Evolutionary conservation across 148 eudicot genomes (phyloP).

Genomic region (Salicornia ramosissima): DNA sequence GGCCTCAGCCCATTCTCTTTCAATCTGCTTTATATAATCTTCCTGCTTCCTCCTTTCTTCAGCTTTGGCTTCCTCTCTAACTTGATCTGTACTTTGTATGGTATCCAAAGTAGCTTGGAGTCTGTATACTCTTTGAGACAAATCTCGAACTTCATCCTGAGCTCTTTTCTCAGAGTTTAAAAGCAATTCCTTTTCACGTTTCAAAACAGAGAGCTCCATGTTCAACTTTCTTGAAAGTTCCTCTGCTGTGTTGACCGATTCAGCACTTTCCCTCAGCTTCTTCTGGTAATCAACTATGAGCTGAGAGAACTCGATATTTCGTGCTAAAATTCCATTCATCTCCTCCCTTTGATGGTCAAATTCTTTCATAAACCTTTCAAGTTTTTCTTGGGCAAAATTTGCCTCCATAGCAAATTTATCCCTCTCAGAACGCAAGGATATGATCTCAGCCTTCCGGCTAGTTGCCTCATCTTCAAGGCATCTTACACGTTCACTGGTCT

Average conservation of each 20-base stretch:
- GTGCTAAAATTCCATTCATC: conserved; percentile 53
- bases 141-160: conserved; percentile 71
- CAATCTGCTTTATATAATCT: conserved; percentile 59
- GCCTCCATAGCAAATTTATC: conserved; percentile 67
- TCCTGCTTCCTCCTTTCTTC: conserved; percentile 75
- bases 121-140: conserved; percentile 73
- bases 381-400: conserved; percentile 60
- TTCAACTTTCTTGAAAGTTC: conserved; percentile 69
- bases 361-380: conserved; percentile 69
- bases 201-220: conserved; percentile 74
- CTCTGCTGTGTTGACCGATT: conserved; percentile 55
- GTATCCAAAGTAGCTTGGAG: conserved; percentile 89
- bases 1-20: conserved; percentile 94
- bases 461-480: conserved; percentile 66
- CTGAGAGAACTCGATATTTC: conserved; percentile 88
- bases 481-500: conserved; percentile 55
- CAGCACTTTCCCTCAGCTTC: conserved; percentile 77
- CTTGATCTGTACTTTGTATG: conserved; percentile 69
- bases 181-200: conserved; percentile 75
- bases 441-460: conserved; percentile 57
- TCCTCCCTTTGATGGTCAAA: conserved; percentile 79
- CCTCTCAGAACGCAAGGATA: conserved; percentile 62
- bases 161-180: conserved; percentile 83
- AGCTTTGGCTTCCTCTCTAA: conserved; percentile 80
- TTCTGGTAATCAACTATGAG: conserved; percentile 78